These are phyloP conservation scores for Stylosanthes scabra DNA, from an alignment of 331 rosid genomes.

Conservation along the genomic window DNA sequence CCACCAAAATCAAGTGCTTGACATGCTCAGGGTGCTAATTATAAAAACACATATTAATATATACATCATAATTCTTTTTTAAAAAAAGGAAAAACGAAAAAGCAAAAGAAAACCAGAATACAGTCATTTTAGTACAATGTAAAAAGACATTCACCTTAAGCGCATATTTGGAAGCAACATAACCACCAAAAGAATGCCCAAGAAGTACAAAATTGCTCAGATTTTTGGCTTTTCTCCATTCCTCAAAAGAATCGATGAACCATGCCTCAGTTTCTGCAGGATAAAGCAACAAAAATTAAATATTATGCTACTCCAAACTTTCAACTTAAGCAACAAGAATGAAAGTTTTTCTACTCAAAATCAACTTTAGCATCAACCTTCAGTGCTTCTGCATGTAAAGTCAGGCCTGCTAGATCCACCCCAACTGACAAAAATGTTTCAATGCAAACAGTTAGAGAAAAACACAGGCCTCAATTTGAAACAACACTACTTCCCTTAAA, in stretches of 20 bases:
- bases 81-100: not conserved
- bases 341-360: slow-evolving; percentile 9
- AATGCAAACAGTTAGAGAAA: not conserved
- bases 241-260: slow-evolving; percentile 98
- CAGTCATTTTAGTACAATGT: slow-evolving; percentile 16
- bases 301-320: slow-evolving; percentile 6
- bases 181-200: slow-evolving; percentile 99
- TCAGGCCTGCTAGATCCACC: slow-evolving; percentile 99
- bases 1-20: slow-evolving; percentile 87
- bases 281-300: slow-evolving; percentile 41
- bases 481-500: not conserved
- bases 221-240: slow-evolving; percentile 97
- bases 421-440: slow-evolving; percentile 69
- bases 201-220: slow-evolving; percentile 83
- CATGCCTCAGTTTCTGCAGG: slow-evolving; percentile 91
- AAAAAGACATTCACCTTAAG: slow-evolving; percentile 71
- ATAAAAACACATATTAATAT: slow-evolving; percentile 32
- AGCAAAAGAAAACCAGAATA: slow-evolving; percentile 23
- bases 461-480: slow-evolving; percentile 3
- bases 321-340: slow-evolving; percentile 30
- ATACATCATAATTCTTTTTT: slow-evolving; percentile 34
- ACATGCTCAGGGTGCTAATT: slow-evolving; percentile 91
- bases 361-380: slow-evolving; percentile 60
- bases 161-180: slow-evolving; percentile 93
- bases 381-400: slow-evolving; percentile 93